These are phyloP conservation scores for Lichtheimia hyalospora DNA, from an alignment of 371 early-diverging fungal genomes.

Conservation along the genomic window DNA sequence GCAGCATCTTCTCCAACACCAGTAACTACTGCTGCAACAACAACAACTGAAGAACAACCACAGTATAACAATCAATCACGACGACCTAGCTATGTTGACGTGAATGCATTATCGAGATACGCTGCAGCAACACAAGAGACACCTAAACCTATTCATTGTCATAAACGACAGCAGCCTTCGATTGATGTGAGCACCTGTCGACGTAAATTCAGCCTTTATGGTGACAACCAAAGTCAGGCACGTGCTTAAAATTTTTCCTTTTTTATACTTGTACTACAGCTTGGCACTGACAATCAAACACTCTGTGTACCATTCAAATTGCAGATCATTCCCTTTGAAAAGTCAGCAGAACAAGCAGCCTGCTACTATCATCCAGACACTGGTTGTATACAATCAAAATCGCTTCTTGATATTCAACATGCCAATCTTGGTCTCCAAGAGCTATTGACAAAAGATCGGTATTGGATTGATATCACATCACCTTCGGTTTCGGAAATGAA, in stretches of 20 bases:
- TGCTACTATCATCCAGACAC: constrained; percentile 43
- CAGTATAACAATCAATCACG: not conserved
- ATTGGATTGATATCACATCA: constrained; percentile 88
- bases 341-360: constrained; percentile 7
- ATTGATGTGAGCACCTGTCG: constrained; percentile 16
- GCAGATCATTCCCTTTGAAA: constrained; percentile 12
- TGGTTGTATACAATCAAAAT: constrained; percentile 22
- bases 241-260: not conserved
- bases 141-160: not conserved
- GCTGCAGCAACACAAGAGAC: not conserved
- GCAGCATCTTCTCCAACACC: too few species aligned
- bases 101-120: not conserved
- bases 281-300: not conserved
- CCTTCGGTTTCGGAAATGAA: constrained; percentile 83
- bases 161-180: constrained; percentile 11
- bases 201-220: constrained; percentile 33
- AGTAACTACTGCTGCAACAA: too few species aligned
- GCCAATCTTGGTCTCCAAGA: constrained; percentile 30
- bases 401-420: constrained; percentile 21
- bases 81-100: constrained; percentile 3
- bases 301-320: not conserved
- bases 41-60: too few species aligned
- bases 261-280: not conserved
- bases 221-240: constrained; percentile 25
- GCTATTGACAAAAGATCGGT: constrained; percentile 60